Percentiles rank a stretch among this genome's conserved stretches.
phyloP scores from a whole-genome alignment of 148 eudicot genomes.

The Silene latifolia region DNA sequence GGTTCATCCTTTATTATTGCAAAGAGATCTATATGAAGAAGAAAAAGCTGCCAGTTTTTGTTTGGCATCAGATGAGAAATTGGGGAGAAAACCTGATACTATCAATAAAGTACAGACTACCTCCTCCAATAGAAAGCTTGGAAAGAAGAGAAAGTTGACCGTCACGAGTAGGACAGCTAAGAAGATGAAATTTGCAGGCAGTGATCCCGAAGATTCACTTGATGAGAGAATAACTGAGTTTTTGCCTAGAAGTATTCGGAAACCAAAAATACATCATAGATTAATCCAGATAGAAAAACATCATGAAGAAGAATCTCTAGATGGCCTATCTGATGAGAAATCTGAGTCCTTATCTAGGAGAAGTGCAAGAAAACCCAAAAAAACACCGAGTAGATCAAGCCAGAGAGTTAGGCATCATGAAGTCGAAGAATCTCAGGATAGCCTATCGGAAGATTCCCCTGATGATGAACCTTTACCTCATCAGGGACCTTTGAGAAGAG shows the following conservation, averaged over 20 bases:
- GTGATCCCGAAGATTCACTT: slow-evolving; percentile 30
- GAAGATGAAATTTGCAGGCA: slow-evolving; percentile 37
- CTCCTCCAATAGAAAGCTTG: slow-evolving; percentile 29
- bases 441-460: slow-evolving; percentile 26
- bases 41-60: slow-evolving; percentile 28
- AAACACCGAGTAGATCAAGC: background rate
- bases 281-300: slow-evolving; percentile 30
- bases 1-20: slow-evolving; percentile 72
- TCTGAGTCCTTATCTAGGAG: background rate
- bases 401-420: background rate
- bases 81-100: slow-evolving; percentile 34
- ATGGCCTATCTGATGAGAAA: slow-evolving; percentile 27
- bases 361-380: background rate
- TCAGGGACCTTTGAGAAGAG: slow-evolving; percentile 37
- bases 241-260: slow-evolving; percentile 36
- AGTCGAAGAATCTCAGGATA: background rate
- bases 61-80: slow-evolving; percentile 37
- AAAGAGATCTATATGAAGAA: slow-evolving; percentile 44
- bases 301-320: slow-evolving; percentile 36
- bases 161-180: slow-evolving; percentile 23
- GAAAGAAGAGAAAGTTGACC: slow-evolving; percentile 54
- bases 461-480: background rate
- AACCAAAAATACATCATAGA: slow-evolving; percentile 26
- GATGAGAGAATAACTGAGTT: slow-evolving; percentile 25
- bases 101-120: slow-evolving; percentile 26